Conservation (phyloP, 805 yeast species). For the Tetrapisispora phaffii region DNA sequence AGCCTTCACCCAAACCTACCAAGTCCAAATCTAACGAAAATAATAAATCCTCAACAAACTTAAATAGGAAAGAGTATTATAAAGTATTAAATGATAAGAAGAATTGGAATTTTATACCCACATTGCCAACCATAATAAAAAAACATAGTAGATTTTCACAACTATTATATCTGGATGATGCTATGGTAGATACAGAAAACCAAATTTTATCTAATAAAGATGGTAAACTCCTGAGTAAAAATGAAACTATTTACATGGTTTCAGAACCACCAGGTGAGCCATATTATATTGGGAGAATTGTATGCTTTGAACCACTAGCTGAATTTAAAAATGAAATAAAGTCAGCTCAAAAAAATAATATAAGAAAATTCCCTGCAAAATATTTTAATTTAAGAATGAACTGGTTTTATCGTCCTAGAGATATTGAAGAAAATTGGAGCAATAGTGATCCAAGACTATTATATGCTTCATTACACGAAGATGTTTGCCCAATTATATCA, state of each 20-base stretch:
- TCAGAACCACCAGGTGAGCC: constrained; percentile 95
- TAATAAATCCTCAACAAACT: neutral
- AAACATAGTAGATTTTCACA: constrained; percentile 29
- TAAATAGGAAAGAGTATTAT: constrained; percentile 11
- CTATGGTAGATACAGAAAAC: constrained; percentile 25
- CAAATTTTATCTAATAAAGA: constrained; percentile 19
- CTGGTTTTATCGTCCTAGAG: constrained; percentile 88
- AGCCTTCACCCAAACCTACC: neutral
- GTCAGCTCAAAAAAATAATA: constrained; percentile 5
- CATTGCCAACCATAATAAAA: constrained; percentile 24
- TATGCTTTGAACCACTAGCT: constrained; percentile 48
- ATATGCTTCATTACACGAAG: constrained; percentile 80
- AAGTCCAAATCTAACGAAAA: neutral
- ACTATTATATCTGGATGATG: constrained; percentile 32
- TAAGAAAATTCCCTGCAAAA: constrained; percentile 37
- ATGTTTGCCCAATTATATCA: constrained; percentile 64
- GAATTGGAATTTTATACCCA: constrained; percentile 27
- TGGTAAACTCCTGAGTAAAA: constrained; percentile 17
- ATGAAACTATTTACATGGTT: constrained; percentile 69
- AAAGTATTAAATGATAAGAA: constrained; percentile 19
- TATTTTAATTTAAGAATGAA: constrained; percentile 59
- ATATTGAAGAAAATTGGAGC: constrained; percentile 49
- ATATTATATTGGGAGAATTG: constrained; percentile 74
- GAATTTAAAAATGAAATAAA: constrained; percentile 14
- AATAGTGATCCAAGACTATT: constrained; percentile 58